Percentiles rank a stretch among this genome's conserved stretches.
phyloP scores from a whole-genome alignment of 2,329 filamentous ascomycete genomes.

The Penicillium griseofulvum region DNA sequence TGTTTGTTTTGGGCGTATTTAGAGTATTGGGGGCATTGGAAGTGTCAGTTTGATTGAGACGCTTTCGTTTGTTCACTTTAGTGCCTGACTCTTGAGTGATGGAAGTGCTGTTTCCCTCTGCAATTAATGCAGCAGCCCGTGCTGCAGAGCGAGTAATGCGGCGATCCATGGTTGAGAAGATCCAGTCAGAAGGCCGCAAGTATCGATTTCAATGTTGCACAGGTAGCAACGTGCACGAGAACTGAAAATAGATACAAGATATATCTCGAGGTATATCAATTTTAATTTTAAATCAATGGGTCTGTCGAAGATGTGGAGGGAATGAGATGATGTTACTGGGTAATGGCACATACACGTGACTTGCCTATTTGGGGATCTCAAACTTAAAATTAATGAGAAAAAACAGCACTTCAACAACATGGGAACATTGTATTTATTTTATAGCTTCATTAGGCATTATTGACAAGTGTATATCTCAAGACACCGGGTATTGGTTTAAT shows the following conservation, averaged over 20 bases:
- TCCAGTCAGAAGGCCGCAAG: neutral
- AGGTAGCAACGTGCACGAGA: neutral
- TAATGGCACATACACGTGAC: neutral
- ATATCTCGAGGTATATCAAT: neutral
- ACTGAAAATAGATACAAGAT: neutral
- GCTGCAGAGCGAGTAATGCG: conserved; percentile 31
- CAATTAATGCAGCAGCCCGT: conserved; percentile 19
- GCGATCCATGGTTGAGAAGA: conserved; percentile 13
- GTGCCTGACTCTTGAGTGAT: neutral
- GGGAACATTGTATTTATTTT: conserved; percentile 1
- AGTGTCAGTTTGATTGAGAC: neutral
- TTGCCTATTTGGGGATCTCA: neutral
- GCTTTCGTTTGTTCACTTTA: neutral
- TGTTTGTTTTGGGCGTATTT: neutral
- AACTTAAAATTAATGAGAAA: neutral
- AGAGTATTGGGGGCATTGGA: neutral
- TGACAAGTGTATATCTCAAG: conserved; percentile 3
- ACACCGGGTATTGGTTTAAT: conserved; percentile 11
- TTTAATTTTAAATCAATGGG: too few relatives aligned
- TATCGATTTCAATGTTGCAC: neutral
- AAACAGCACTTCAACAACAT: neutral
- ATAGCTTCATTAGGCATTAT: conserved; percentile 5
- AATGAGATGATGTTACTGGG: neutral
- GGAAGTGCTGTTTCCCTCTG: conserved; percentile 7
- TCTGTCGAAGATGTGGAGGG: neutral